Evolutionary conservation across 768 basidiomycete genomes (phyloP).

Genomic region (Lentinula guzmanii): DNA sequence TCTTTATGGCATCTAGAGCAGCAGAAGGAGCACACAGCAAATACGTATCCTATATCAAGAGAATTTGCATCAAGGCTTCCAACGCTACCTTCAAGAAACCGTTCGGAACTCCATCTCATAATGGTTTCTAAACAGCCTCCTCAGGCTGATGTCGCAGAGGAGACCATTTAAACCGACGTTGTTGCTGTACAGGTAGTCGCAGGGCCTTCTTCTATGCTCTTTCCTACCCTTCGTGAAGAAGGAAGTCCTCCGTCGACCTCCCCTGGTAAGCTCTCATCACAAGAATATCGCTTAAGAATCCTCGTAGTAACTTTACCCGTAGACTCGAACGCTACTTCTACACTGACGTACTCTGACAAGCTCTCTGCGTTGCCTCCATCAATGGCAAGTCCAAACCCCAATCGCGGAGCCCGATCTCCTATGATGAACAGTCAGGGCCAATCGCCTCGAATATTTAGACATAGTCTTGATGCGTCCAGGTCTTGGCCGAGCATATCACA

Average conservation of each 20-base stretch:
- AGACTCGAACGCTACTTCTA: conserved; percentile 25
- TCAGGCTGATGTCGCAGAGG: not conserved
- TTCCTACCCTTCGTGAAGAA: not conserved
- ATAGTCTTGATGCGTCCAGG: conserved; percentile 34
- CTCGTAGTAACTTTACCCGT: not conserved
- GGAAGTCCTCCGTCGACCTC: not conserved
- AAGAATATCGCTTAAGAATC: not conserved
- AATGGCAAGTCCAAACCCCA: conserved; percentile 25
- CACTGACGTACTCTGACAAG: conserved; percentile 40
- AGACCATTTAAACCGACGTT: not conserved
- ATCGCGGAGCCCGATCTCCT: conserved; percentile 13
- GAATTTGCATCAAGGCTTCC: not conserved
- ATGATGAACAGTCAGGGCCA: conserved; percentile 23
- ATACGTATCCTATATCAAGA: not conserved
- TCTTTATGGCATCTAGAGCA: not conserved
- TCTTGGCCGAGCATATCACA: conserved; percentile 34
- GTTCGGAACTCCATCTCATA: not conserved
- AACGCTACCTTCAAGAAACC: not conserved
- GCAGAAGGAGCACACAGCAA: not conserved
- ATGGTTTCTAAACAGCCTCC: not conserved
- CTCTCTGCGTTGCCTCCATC: conserved; percentile 33
- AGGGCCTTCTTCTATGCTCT: not conserved
- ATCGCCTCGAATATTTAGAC: conserved; percentile 26
- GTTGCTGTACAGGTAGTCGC: not conserved
- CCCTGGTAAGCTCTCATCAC: conserved; percentile 1